These are phyloP conservation scores for Exophiala alcalophila DNA, from an alignment of 2,329 filamentous ascomycete genomes.

Conservation along the genomic window DNA sequence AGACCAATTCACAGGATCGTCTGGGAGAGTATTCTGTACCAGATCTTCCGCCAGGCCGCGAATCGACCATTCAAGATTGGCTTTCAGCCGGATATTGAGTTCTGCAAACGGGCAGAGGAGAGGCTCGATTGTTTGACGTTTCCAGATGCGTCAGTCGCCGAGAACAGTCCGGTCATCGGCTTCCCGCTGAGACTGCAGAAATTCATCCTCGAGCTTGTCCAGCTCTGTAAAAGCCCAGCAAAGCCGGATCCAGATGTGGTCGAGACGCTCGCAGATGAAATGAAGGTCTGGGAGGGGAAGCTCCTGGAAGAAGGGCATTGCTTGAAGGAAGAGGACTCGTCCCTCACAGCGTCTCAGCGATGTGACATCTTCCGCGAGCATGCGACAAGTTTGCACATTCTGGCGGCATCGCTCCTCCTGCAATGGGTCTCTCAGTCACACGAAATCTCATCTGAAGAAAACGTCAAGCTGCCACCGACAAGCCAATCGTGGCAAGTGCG, in stretches of 20 bases:
- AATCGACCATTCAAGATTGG: constrained; percentile 15
- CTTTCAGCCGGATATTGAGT: constrained; percentile 22
- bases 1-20: constrained; percentile 22
- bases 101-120: constrained; percentile 10
- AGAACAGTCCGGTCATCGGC: constrained; percentile 23
- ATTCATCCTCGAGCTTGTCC: constrained; percentile 21
- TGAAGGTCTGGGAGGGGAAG: constrained; percentile 17
- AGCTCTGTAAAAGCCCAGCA: constrained; percentile 13
- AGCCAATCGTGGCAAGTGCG: constrained; percentile 19
- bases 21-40: constrained; percentile 23
- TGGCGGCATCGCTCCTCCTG: constrained; percentile 19
- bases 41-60: constrained; percentile 21
- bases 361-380: constrained; percentile 15
- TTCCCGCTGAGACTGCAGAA: constrained; percentile 18
- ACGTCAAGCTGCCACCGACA: constrained; percentile 7
- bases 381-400: constrained; percentile 21
- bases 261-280: constrained; percentile 1
- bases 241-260: constrained; percentile 1
- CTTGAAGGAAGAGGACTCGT: constrained; percentile 3
- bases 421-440: constrained; percentile 16
- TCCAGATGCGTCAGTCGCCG: constrained; percentile 16
- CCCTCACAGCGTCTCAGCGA: constrained; percentile 2
- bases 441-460: constrained; percentile 3
- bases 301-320: constrained; percentile 15
- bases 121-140: constrained; percentile 15